Conservation (phyloP, 805 yeast genomes). For the Scheffersomyces spartinae region DNA sequence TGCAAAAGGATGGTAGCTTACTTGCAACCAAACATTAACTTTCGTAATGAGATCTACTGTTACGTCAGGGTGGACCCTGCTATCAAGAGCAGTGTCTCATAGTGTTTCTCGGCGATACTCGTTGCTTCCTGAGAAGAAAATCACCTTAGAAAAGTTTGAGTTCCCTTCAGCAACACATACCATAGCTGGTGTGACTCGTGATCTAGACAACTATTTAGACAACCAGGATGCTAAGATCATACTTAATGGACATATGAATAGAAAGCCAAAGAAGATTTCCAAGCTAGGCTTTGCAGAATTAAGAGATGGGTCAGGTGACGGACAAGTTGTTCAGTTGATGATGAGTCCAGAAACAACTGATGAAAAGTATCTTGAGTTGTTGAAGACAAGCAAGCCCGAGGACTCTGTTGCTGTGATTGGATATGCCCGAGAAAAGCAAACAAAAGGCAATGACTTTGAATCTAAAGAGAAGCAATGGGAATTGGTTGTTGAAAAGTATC, state of each 20-base stretch:
- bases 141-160: too few species aligned
- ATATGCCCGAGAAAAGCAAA: conserved; percentile 21
- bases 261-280: conserved; percentile 60
- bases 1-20: too few species aligned
- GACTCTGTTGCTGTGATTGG: conserved; percentile 68
- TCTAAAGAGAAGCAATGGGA: conserved; percentile 34
- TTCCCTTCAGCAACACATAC: too few species aligned
- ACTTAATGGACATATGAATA: conserved; percentile 77
- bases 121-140: too few species aligned
- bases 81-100: too few species aligned
- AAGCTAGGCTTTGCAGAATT: conserved; percentile 63
- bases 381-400: conserved; percentile 48
- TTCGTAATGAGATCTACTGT: too few species aligned
- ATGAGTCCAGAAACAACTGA: conserved; percentile 30
- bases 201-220: too few species aligned
- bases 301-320: conserved; percentile 62
- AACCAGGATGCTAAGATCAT: too few species aligned
- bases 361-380: conserved; percentile 22
- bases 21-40: too few species aligned
- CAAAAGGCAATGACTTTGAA: conserved; percentile 10
- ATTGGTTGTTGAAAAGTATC: conserved; percentile 37
- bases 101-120: too few species aligned
- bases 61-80: too few species aligned
- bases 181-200: too few species aligned
- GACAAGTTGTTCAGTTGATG: conserved; percentile 34